These are phyloP conservation scores for Amniculicola lignicola DNA, from an alignment of 495 filamentous ascomycete species.

Conservation along the genomic window DNA sequence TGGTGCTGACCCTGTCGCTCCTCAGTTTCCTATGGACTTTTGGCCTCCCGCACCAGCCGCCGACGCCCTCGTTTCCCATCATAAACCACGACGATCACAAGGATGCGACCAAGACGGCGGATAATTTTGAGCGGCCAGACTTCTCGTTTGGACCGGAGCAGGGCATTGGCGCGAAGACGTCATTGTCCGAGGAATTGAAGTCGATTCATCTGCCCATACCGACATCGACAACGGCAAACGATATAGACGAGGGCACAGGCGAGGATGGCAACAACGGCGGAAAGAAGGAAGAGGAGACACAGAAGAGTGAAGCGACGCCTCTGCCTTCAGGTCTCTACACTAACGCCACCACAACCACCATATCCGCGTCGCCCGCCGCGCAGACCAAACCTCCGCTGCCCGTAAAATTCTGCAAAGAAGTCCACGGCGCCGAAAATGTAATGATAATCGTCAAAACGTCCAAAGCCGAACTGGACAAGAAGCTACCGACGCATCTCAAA, in stretches of 20 bases:
- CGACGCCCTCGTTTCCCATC: slow-evolving; percentile 1
- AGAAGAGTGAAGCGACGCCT: not conserved
- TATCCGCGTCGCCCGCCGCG: not conserved
- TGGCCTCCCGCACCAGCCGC: slow-evolving; percentile 19
- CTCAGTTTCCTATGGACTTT: slow-evolving; percentile 29
- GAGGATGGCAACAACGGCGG: not conserved
- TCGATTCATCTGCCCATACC: not conserved
- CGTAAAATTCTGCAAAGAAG: slow-evolving; percentile 11
- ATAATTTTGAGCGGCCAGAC: not conserved
- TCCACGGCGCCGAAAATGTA: slow-evolving; percentile 34
- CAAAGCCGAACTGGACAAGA: slow-evolving; percentile 38
- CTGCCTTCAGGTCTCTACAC: not conserved
- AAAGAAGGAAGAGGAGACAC: not conserved
- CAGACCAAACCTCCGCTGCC: not conserved
- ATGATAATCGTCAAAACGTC: slow-evolving; percentile 41
- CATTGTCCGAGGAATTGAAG: not conserved
- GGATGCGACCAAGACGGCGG: not conserved
- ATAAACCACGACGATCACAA: slow-evolving; percentile 6
- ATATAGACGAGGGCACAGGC: not conserved
- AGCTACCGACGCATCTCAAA: slow-evolving; percentile 47
- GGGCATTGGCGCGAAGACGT: not conserved
- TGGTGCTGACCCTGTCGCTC: slow-evolving; percentile 11
- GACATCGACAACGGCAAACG: not conserved
- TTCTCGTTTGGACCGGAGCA: too few relatives aligned
- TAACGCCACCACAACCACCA: not conserved